These are phyloP conservation scores for Colletotrichum abscissum DNA, from an alignment of 2,329 filamentous ascomycete species.

Conservation along the genomic window DNA sequence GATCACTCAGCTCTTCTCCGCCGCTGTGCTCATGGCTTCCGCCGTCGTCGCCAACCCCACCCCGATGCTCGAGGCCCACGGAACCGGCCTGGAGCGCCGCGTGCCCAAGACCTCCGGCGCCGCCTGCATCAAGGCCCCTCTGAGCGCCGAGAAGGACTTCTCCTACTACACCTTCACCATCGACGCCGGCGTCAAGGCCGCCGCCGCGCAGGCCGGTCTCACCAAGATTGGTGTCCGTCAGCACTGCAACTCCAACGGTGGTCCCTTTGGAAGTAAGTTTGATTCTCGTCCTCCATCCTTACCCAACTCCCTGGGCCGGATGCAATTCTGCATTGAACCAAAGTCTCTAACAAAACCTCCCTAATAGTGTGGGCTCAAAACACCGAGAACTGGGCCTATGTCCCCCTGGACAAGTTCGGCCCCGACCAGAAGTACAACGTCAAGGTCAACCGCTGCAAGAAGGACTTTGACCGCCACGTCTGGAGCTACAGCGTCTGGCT, in stretches of 20 bases:
- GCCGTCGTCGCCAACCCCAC: not conserved
- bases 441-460: slow-evolving; percentile 17
- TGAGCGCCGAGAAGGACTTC: not conserved
- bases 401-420: not conserved
- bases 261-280: not conserved
- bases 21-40: not conserved
- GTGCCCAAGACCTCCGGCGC: not conserved
- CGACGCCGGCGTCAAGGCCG: not conserved
- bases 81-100: not conserved
- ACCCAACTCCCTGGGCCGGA: too few relatives aligned
- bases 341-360: not conserved
- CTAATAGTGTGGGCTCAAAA: not conserved
- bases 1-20: not conserved
- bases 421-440: not conserved
- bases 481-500: slow-evolving; percentile 14
- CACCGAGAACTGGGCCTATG: slow-evolving; percentile 10
- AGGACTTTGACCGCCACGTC: slow-evolving; percentile 4
- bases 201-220: not conserved
- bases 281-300: not conserved
- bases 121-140: not conserved
- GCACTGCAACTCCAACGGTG: not conserved
- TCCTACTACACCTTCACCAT: slow-evolving; percentile 22
- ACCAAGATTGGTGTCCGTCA: slow-evolving; percentile 9
- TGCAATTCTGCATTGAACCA: not conserved
- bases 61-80: not conserved